A percentile compares a stretch with the other conserved stretches of the same genome.
These are phyloP conservation scores for Quercus wislizeni DNA, from an alignment of 306 rosid genomes.

Conservation along the genomic window DNA sequence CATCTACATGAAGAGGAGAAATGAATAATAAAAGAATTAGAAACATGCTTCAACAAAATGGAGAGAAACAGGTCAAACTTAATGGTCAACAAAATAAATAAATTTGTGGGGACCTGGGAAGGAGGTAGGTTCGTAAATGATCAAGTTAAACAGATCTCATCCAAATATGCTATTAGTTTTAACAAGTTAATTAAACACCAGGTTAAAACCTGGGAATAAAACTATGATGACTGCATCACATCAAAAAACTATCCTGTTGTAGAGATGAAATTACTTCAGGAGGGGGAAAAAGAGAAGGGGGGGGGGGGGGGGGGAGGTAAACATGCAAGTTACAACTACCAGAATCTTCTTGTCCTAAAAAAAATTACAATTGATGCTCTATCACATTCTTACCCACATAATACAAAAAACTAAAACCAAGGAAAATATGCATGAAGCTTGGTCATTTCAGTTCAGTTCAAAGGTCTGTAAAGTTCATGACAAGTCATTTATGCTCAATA, in stretches of 20 bases:
- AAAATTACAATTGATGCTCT: no score
- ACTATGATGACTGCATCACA: conserved; percentile 4
- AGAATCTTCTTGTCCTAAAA: no score
- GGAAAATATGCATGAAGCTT: background rate
- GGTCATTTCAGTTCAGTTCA: background rate
- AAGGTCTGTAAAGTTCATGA: background rate
- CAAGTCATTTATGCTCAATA: background rate
- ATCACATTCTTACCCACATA: background rate
- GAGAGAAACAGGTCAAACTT: conserved; percentile 25
- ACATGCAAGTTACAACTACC: no score
- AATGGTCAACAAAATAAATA: conserved; percentile 17
- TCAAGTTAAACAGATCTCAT: conserved; percentile 9
- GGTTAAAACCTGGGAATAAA: conserved; percentile 1
- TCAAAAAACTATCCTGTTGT: conserved; percentile 3
- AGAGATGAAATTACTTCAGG: background rate
- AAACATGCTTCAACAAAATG: conserved; percentile 18
- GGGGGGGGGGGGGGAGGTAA: background rate
- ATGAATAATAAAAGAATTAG: conserved; percentile 11
- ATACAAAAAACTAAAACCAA: background rate
- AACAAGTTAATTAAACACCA: background rate
- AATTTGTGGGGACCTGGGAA: background rate
- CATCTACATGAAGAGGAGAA: conserved; percentile 54
- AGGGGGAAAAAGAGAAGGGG: background rate
- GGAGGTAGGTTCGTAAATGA: background rate
- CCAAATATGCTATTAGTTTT: background rate